Conservation (phyloP, 495 filamentous ascomycete species). For the Cercophora samala region DNA sequence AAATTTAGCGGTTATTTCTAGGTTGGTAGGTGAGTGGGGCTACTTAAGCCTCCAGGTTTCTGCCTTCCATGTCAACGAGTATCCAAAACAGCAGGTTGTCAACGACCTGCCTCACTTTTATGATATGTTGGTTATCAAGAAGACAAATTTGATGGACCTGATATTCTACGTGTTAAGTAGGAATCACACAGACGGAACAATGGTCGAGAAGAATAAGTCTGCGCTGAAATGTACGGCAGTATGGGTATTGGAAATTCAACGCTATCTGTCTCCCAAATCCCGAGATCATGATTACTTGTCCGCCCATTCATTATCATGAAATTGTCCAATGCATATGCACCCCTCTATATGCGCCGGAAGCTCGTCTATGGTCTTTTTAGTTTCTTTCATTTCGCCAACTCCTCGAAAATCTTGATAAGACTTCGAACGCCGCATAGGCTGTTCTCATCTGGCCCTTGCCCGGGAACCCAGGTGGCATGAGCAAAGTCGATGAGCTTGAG, state of each 20-base stretch:
- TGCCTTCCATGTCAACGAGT: no score
- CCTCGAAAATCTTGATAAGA: constrained; percentile 65
- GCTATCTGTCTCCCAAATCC: neutral
- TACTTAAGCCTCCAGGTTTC: no score
- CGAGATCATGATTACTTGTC: neutral
- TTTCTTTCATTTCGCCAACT: constrained; percentile 45
- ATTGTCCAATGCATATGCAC: neutral
- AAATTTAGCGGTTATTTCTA: neutral
- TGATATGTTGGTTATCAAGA: no score
- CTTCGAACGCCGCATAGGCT: constrained; percentile 70
- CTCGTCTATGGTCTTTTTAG: neutral
- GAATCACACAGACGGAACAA: no score
- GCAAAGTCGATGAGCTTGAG: constrained; percentile 97
- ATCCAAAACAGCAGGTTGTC: no score
- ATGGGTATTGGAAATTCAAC: neutral
- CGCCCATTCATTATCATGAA: neutral
- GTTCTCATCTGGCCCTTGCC: constrained; percentile 86
- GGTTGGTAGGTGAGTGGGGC: no score
- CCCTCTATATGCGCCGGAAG: neutral
- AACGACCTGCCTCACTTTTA: no score
- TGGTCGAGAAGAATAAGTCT: neutral
- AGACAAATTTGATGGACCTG: no score
- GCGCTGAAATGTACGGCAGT: neutral
- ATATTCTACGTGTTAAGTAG: no score
- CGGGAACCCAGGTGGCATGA: constrained; percentile 83